Conservation (phyloP, 1,284 basidiomycete species). For the Boletus sp. region DNA sequence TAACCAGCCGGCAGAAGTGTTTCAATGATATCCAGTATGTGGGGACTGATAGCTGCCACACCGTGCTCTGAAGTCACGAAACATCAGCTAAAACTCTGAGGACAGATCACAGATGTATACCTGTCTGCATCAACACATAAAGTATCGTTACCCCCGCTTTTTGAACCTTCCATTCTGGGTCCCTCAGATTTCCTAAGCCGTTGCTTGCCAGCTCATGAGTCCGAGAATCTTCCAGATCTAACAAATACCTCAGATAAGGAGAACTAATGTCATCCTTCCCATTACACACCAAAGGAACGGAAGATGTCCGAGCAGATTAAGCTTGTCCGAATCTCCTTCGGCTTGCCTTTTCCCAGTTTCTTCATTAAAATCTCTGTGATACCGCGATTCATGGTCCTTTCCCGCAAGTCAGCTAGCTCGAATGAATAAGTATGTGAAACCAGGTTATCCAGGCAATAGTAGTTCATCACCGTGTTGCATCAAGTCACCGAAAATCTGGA, state of each 20-base stretch:
- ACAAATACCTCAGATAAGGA: background rate
- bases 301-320: conserved; percentile 33
- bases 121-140: conserved; percentile 29
- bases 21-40: conserved; percentile 19
- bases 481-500: conserved; percentile 31
- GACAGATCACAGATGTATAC: conserved; percentile 17
- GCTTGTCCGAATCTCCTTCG: conserved; percentile 27
- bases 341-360: conserved; percentile 22
- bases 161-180: conserved; percentile 23
- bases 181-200: conserved; percentile 16
- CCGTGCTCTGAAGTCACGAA: conserved; percentile 24
- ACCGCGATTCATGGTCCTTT: conserved; percentile 12
- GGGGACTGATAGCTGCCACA: conserved; percentile 9
- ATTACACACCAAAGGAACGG: conserved; percentile 19
- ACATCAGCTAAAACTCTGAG: background rate
- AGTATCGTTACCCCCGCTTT: conserved; percentile 33
- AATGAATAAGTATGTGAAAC: conserved; percentile 6
- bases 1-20: conserved; percentile 27
- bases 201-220: conserved; percentile 17
- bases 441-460: no score
- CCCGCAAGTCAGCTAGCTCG: conserved; percentile 23
- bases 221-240: conserved; percentile 16
- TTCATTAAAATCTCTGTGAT: conserved; percentile 23
- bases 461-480: conserved; percentile 25
- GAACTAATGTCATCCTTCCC: background rate